Conservation (phyloP, 768 basidiomycete species). For the Rhizopogon vinicolor region DNA sequence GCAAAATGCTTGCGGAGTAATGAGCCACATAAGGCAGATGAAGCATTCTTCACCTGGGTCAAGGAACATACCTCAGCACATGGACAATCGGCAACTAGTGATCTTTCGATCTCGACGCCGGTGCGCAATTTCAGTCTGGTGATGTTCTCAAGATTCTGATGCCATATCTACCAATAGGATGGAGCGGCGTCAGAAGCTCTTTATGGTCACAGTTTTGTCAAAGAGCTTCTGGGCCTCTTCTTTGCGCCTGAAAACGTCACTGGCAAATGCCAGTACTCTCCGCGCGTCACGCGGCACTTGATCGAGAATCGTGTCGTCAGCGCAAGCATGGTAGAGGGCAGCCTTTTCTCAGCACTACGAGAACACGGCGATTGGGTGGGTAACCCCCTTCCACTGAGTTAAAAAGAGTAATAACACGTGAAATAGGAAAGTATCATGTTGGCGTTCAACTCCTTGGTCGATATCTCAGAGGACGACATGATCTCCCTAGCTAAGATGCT, state of each 20-base stretch:
- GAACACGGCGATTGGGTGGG: constrained; percentile 66
- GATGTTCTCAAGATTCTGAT: constrained; percentile 9
- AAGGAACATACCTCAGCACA: constrained; percentile 26
- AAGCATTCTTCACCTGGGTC: constrained; percentile 60
- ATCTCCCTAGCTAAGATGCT: constrained; percentile 47
- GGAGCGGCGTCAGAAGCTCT: constrained; percentile 12
- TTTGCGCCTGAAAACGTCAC: constrained; percentile 36
- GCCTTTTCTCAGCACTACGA: constrained; percentile 49
- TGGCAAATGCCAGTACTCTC: constrained; percentile 41
- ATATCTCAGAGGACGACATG: constrained; percentile 64
- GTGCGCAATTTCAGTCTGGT: background rate
- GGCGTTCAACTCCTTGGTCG: constrained; percentile 50
- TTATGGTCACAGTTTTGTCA: constrained; percentile 51
- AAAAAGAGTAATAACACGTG: background rate
- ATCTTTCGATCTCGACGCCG: background rate
- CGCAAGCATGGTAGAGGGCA: constrained; percentile 57
- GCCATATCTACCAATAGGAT: constrained; percentile 1
- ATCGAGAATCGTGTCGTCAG: constrained; percentile 53
- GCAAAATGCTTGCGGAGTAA: constrained; percentile 36
- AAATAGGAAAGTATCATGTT: constrained; percentile 37
- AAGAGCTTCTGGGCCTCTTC: constrained; percentile 48
- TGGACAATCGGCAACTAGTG: background rate
- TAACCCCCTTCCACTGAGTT: background rate
- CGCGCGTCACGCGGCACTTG: constrained; percentile 54
- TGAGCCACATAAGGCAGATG: constrained; percentile 48